These are phyloP conservation scores for Amesomyces nigricolor DNA, from an alignment of 2,329 filamentous ascomycete genomes.

Conservation along the genomic window DNA sequence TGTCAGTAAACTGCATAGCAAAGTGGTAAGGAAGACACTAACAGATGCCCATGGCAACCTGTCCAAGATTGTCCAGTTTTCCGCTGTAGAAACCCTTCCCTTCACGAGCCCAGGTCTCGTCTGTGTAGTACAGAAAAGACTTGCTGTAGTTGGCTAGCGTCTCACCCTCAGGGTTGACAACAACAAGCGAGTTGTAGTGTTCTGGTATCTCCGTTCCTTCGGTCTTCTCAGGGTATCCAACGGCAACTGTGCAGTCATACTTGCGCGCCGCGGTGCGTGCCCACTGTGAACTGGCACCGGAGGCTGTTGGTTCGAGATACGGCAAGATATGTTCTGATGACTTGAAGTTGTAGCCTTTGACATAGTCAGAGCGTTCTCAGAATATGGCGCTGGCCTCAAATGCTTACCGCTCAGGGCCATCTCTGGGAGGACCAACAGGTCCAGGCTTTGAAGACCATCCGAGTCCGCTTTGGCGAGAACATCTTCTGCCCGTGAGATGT, in stretches of 20 bases:
- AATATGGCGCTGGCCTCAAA: background rate
- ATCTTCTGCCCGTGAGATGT: slow-evolving; percentile 61
- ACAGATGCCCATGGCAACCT: slow-evolving; percentile 54
- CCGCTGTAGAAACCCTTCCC: slow-evolving; percentile 48
- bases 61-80: slow-evolving; percentile 43
- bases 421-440: slow-evolving; percentile 70
- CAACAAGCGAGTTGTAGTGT: slow-evolving; percentile 51
- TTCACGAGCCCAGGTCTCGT: slow-evolving; percentile 57
- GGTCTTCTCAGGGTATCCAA: slow-evolving; percentile 69
- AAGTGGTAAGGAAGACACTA: background rate
- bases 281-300: slow-evolving; percentile 67
- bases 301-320: slow-evolving; percentile 60
- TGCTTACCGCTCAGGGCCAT: slow-evolving; percentile 65
- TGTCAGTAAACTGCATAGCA: background rate
- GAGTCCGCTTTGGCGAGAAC: slow-evolving; percentile 51
- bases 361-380: background rate
- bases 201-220: slow-evolving; percentile 43
- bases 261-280: slow-evolving; percentile 60
- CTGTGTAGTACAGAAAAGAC: slow-evolving; percentile 52
- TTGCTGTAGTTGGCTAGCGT: slow-evolving; percentile 58
- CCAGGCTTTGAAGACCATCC: slow-evolving; percentile 55
- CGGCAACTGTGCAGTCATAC: slow-evolving; percentile 61
- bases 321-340: slow-evolving; percentile 62
- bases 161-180: slow-evolving; percentile 54
- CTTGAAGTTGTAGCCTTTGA: slow-evolving; percentile 69